These are phyloP conservation scores for Stephania yunnanensis DNA, from an alignment of 164 flowering plant genomes.

Conservation along the genomic window DNA sequence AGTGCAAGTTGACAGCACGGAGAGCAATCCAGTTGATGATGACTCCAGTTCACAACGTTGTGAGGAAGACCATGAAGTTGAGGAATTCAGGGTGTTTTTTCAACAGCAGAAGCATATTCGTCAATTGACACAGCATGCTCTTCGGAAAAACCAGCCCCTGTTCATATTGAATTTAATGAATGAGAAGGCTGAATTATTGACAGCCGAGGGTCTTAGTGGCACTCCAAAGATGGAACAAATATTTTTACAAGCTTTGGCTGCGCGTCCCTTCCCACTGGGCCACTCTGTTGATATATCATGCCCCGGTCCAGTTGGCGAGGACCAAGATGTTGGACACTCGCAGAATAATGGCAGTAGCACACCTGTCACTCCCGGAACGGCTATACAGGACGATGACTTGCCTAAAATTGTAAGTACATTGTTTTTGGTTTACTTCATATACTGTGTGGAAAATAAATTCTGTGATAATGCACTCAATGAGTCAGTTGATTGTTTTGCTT, in stretches of 20 bases:
- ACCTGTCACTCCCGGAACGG: conserved; percentile 21
- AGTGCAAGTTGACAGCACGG: conserved; percentile 59
- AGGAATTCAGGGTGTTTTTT: conserved; percentile 41
- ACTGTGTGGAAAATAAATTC: background rate
- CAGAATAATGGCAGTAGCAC: conserved; percentile 22
- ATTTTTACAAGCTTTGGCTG: conserved; percentile 69
- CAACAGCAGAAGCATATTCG: conserved; percentile 57
- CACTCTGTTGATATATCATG: conserved; percentile 32
- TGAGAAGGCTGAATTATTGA: conserved; percentile 46
- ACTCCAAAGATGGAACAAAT: conserved; percentile 47
- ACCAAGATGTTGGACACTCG: conserved; percentile 30
- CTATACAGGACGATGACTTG: conserved; percentile 49
- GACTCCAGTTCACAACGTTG: conserved; percentile 32
- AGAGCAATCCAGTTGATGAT: conserved; percentile 28
- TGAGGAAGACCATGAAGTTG: conserved; percentile 37
- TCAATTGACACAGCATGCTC: conserved; percentile 73
- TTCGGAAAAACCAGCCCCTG: conserved; percentile 75
- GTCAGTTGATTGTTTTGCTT: background rate
- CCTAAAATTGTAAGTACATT: conserved; percentile 55
- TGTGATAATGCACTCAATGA: no score
- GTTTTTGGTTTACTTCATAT: background rate
- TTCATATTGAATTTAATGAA: conserved; percentile 66
- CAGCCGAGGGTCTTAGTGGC: conserved; percentile 48
- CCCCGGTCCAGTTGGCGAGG: conserved; percentile 24
- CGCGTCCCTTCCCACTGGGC: conserved; percentile 39